Evolutionary conservation across 441 rosid species (phyloP), one percentile per base, ranked within the genome.

Genomic region (Rhodomyrtus psidioides): DNA sequence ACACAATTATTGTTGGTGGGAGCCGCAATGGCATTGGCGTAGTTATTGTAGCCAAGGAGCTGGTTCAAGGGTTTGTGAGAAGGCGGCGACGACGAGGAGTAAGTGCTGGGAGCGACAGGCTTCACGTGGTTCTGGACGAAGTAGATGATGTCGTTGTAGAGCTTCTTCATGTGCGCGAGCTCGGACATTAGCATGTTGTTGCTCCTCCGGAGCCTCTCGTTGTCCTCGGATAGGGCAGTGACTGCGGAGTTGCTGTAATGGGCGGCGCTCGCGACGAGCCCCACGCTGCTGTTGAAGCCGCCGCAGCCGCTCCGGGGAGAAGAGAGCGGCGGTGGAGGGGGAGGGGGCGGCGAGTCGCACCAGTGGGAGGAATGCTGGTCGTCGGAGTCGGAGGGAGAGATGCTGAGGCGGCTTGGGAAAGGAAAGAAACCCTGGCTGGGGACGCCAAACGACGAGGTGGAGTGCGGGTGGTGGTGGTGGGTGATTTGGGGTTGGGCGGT

Each of bases 71-170:
- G 87, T 39, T 86, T 86, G 30, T 59, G 83, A n/a, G 83, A 82
- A 39, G 83, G 83, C 55, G 58, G 55, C 57, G 83, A 53, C 44
- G 44, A 53, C 42, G 83, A 82, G 5, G 53, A 51, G 84, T 28
- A 60, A 6, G 30, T 82, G 81, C 65, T 81, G 44, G 34, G 82
- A 54, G 87, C 28, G 9, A 94, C 98, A 9, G 98, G 98, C 93
- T 95, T 95, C 74, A 95, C 96, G 89, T 96, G 99, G 86, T 96
- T 95, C 84, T 96, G 98, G 56, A 96, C 98, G 55, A 96, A 95
- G 89, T 93, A 96, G 90, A 95, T 96, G 85, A 96, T 96, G 89
- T 96, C 98, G 86, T 94, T 95, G 93, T 96, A 95, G 57, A 96
- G 99, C 90, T 94, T 96, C 90, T 91, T 94, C 98, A 96, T 96